These are phyloP conservation scores for Teunomyces kruisii DNA, from an alignment of 805 yeast species.

Conservation along the genomic window DNA sequence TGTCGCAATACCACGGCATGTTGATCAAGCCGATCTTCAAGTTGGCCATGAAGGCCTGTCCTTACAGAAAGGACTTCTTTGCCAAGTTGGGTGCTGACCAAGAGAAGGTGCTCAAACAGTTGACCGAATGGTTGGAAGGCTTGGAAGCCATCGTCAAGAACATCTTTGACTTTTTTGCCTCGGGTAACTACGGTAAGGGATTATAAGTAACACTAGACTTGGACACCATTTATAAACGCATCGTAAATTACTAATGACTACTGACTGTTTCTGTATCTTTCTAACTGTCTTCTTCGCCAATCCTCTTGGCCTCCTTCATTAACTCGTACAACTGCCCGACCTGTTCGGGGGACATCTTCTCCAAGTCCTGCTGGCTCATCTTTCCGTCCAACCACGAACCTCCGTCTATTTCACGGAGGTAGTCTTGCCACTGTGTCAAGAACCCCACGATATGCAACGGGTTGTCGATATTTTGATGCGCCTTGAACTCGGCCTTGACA, in stretches of 20 bases:
- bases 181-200: conserved; percentile 88
- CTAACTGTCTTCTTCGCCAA: conserved; percentile 14
- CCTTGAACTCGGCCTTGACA: conserved; percentile 84
- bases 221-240: conserved; percentile 1
- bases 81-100: conserved; percentile 77
- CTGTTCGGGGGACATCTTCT: conserved; percentile 89
- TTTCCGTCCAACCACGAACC: conserved; percentile 42
- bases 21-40: conserved; percentile 83
- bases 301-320: conserved; percentile 66
- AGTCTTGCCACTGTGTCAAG: conserved; percentile 91
- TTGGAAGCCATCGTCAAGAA: conserved; percentile 71
- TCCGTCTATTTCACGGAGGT: conserved; percentile 56
- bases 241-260: neutral
- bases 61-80: conserved; percentile 84
- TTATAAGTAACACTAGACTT: conserved; percentile 39
- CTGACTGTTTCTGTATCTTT: no score
- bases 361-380: conserved; percentile 63
- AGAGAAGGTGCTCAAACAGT: conserved; percentile 62
- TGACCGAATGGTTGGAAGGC: conserved; percentile 72
- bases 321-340: conserved; percentile 75
- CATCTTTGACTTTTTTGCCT: conserved; percentile 71
- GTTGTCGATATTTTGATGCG: conserved; percentile 78
- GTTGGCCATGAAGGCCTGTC: conserved; percentile 94
- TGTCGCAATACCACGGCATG: conserved; percentile 79
- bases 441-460: conserved; percentile 95